Evolutionary conservation across 495 filamentous ascomycete species (phyloP), one percentile per base, ranked within the genome.

Genomic region (Daldinia grandis): DNA sequence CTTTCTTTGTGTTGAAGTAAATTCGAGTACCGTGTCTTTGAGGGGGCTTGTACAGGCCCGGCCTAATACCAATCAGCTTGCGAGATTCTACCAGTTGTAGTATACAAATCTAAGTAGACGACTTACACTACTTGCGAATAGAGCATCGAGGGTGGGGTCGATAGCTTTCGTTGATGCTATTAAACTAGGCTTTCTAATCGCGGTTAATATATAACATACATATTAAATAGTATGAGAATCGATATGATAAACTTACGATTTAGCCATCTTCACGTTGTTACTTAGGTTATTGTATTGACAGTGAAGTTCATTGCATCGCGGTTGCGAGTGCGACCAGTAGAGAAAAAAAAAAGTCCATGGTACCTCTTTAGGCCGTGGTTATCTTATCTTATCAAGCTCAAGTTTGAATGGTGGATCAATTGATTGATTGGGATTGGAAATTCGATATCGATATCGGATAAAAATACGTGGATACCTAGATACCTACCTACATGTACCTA

Each of bases 61-160:
- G 88, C 84, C 91, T 78, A 14, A 19, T 49, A 9, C 40, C 1
- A 44, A 57, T 81, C 44, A 81, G 78, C 30, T 49, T 51, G 2
- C 25, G 27, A n/a, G 9, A 38, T 38, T 55, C 27, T 53, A 53
- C 25, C 12, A 17, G 25, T 17, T 14, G 19, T 5, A 14, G 53
- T 7, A 5, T 5, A 10, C 5, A 21, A 21, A 51, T 38, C 17
- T 35, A 1, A 8, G 35, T 58, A 40, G 14, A 38, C 37, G 42
- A 87, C 91, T 79, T 83, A 95, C 93, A 82, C 92, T 95, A 28
- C 86, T 83, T 30, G 90, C 85, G 79, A 98, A 98, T 27, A 98
- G 85, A 54, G 91, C 90, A 67, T 91, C 88, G 69, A 98, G 75
- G 58, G 84, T 80, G 67, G 92, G 90, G 81, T 98, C 92, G 69